Percentiles rank a stretch among this genome's conserved stretches.
These are phyloP conservation scores for Arthrobotrys entomopaga DNA, from an alignment of 2,329 filamentous ascomycete genomes.

Conservation along the genomic window DNA sequence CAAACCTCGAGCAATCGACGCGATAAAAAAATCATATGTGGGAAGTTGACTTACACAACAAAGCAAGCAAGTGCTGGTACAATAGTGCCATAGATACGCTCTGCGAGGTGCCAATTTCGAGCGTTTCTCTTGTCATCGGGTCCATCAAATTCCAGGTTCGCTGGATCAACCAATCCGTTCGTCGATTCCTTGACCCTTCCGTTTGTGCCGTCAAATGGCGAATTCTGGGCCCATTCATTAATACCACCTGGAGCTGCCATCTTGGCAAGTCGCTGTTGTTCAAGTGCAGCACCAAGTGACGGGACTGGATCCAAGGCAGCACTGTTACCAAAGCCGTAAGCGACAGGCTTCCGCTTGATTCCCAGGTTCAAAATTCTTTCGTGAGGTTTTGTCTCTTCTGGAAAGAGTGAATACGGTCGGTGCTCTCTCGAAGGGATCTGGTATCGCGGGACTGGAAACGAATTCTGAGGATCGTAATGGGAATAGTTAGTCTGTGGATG, in stretches of 20 bases:
- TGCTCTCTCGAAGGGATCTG: background rate
- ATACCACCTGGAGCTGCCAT: slow-evolving; percentile 34
- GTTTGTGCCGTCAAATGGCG: slow-evolving; percentile 1
- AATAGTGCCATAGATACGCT: slow-evolving; percentile 37
- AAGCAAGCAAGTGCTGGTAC: slow-evolving; percentile 46
- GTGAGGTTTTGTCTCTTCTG: slow-evolving; percentile 2
- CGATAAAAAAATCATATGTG: background rate
- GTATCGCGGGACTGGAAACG: background rate
- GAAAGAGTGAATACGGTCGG: background rate
- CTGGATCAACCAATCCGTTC: slow-evolving; percentile 19
- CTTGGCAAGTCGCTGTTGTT: background rate
- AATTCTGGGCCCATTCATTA: slow-evolving; percentile 3
- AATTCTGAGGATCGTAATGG: background rate
- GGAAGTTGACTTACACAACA: slow-evolving; percentile 40
- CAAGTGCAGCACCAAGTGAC: background rate
- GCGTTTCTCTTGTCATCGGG: slow-evolving; percentile 48
- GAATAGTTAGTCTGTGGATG: slow-evolving; percentile 15
- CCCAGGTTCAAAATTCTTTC: background rate
- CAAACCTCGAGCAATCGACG: background rate
- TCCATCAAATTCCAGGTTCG: slow-evolving; percentile 40
- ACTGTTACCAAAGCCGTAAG: background rate
- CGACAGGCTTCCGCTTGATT: background rate
- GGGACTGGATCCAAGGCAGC: background rate
- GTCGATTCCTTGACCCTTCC: background rate
- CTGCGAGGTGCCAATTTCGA: slow-evolving; percentile 29